Base-by-base conservation (phyloP, 768 basidiomycete species). In the Rhizopogon rudus region DNA sequence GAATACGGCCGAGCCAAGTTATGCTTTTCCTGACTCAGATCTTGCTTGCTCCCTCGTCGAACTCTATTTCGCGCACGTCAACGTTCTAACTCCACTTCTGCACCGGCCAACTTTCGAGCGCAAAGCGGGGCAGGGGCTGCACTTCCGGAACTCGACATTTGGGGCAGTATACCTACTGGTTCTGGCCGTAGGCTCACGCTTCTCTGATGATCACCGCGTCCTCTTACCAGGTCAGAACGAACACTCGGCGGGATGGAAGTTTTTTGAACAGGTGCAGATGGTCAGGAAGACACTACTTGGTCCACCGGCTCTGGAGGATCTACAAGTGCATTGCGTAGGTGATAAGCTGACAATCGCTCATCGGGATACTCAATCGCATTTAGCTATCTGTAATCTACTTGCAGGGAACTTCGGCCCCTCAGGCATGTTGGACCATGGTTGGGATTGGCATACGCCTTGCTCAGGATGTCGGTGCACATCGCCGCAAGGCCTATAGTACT, bases 71-170 rank as follows among this genome's bases (percentile, higher is more conserved):
- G 56, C 57, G 1, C 58, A 78, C 35, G 53, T 77, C 55, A 88
- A 92, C 62, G 56, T 76, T n/a, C 73, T 78, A 52, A 61, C 80
- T 0, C 90, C 91, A 1, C 74, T 94, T 3, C 74, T 96, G 5
- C 91, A 93, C 61, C 79, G 83, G 3, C 83, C 83, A 0, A 81
- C 81, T 5, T 91, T 94, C 60, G 77, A 84, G 40, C 71, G 73
- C 22, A 71, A 74, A 16, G 60, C 86, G 22, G 61, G 59, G 1
- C 75, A 79, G 4, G 78, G 78, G 0, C 61, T 82, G 2, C 83
- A 90, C 61, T 64, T 75, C 16, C 67, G 61, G 1, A 75, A 88
- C 53, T 52, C 74, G 0, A 62, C 72, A 0, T 91, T 93, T 63
- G 81, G 76, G 0, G 68, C 78, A 1, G 78, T 81, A 0, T 77